Conservation (phyloP, 2,329 filamentous ascomycete genomes). For the Epichloe glyceriae region DNA sequence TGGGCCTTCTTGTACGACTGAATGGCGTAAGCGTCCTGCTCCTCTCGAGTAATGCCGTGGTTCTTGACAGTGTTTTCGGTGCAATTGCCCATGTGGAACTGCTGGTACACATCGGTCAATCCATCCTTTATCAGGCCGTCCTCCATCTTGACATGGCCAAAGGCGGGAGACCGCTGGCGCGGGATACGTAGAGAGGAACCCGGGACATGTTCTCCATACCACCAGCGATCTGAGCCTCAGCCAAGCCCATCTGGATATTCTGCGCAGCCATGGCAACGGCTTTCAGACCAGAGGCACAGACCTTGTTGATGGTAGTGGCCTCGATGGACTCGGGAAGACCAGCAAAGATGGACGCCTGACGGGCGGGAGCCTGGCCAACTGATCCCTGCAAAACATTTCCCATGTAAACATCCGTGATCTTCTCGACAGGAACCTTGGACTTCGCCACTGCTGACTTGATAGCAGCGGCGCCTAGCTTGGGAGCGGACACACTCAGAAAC, state of each 20-base stretch:
- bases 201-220: slow-evolving; percentile 98
- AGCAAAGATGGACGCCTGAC: slow-evolving; percentile 81
- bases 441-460: slow-evolving; percentile 86
- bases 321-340: slow-evolving; percentile 72
- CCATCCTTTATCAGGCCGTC: slow-evolving; percentile 93
- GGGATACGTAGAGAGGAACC: slow-evolving; percentile 79
- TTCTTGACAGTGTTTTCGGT: slow-evolving; percentile 92
- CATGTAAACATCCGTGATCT: slow-evolving; percentile 92
- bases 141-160: slow-evolving; percentile 77
- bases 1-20: slow-evolving; percentile 82
- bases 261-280: slow-evolving; percentile 82
- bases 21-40: slow-evolving; percentile 86
- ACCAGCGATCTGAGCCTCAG: slow-evolving; percentile 80
- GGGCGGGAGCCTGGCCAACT: slow-evolving; percentile 80
- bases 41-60: slow-evolving; percentile 63
- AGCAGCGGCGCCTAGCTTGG: slow-evolving; percentile 77
- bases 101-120: slow-evolving; percentile 89
- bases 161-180: slow-evolving; percentile 73
- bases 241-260: slow-evolving; percentile 83
- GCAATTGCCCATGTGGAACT: slow-evolving; percentile 97
- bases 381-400: slow-evolving; percentile 81
- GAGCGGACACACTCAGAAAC: slow-evolving; percentile 68
- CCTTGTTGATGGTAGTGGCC: slow-evolving; percentile 92
- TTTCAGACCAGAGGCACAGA: slow-evolving; percentile 91
- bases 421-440: slow-evolving; percentile 66